Evolutionary conservation across 2,329 filamentous ascomycete species (phyloP), one percentile per base, ranked within the genome.

Genomic region (Fusarium sororula): DNA sequence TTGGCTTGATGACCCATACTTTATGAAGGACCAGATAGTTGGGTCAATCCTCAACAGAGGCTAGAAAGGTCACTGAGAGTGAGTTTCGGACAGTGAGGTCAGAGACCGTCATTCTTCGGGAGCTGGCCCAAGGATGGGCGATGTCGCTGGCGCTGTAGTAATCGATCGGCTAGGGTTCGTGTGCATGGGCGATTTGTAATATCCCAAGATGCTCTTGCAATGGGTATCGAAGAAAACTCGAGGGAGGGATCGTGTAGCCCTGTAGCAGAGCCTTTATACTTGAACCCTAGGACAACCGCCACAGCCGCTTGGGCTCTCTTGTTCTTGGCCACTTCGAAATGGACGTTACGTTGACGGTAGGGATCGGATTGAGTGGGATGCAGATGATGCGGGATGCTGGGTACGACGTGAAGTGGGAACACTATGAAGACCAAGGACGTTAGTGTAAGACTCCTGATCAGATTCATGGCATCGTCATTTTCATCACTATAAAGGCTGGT

Each of bases 401-500:
- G 26, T 20, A 24, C 9, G 15, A 7, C 0, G 3, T n/a, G 15
- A 17, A 24, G 22, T 24, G 26, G 6, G 18, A 24, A 15, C 13
- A 13, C 18, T 28, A 15, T 18, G 4, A 32, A 18, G 22, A 24
- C 8, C 22, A 41, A 13, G 17, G 13, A 20, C 38, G 24, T 30
- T 45, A 41, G 38, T 32, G 24, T 14, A 32, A 56, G 38, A 45
- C 6, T 30, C 22, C 13, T 20, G n/a, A 37, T 26, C 18, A 37
- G 9, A 37, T 22, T 26, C 13, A 53, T 15, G 12, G 2, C 17
- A 53, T 24, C 7, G 30, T 7, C 15, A 11, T 14, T 24, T 35
- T 24, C 22, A n/a, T 3, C 4, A 24, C 0, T 3, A 3, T 14
- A 8, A 53, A 20, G 8, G 6, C 9, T 15, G 8, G 17, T 0